phyloP scores from a whole-genome alignment of 2,329 filamentous ascomycete genomes.

The Neocatenulostroma microsporum region DNA sequence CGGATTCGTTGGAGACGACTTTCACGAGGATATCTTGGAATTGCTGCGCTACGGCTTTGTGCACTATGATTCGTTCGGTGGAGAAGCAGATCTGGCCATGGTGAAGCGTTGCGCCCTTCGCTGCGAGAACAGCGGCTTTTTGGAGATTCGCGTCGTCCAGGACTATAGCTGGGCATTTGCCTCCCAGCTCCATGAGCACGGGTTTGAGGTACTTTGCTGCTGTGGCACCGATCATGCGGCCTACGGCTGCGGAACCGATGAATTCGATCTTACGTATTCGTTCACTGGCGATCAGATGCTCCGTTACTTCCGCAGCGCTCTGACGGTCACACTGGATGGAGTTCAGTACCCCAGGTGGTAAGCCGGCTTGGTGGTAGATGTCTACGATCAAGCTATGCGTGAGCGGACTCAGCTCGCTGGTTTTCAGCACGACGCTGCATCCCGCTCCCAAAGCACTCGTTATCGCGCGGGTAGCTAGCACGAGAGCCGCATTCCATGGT shows the following conservation, averaged over 20 bases:
- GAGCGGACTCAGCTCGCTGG: slow-evolving; percentile 16
- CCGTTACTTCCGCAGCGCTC: slow-evolving; percentile 31
- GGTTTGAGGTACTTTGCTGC: slow-evolving; percentile 40
- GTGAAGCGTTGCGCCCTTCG: slow-evolving; percentile 25
- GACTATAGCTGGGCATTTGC: slow-evolving; percentile 40
- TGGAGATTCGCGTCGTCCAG: slow-evolving; percentile 40
- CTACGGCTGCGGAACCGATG: slow-evolving; percentile 39
- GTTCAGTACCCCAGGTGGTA: slow-evolving; percentile 38
- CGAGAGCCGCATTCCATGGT: slow-evolving; percentile 22
- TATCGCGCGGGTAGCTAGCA: slow-evolving; percentile 16
- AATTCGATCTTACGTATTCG: slow-evolving; percentile 39
- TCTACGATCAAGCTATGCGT: slow-evolving; percentile 29
- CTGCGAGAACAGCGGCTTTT: slow-evolving; percentile 29
- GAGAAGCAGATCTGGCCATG: slow-evolving; percentile 33
- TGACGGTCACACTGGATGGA: slow-evolving; percentile 27
- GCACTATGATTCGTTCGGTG: slow-evolving; percentile 30
- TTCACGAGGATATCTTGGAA: slow-evolving; percentile 14
- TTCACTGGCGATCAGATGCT: slow-evolving; percentile 32
- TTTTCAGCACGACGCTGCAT: slow-evolving; percentile 19
- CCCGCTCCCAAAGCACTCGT: slow-evolving; percentile 18
- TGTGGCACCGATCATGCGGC: slow-evolving; percentile 33
- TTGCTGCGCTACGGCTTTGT: slow-evolving; percentile 12
- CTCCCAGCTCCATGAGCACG: slow-evolving; percentile 42
- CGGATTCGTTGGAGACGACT: slow-evolving; percentile 8
- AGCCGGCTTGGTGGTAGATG: slow-evolving; percentile 35